phyloP scores from a whole-genome alignment of 495 filamentous ascomycete genomes.

The Aspergillus avenaceus region DNA sequence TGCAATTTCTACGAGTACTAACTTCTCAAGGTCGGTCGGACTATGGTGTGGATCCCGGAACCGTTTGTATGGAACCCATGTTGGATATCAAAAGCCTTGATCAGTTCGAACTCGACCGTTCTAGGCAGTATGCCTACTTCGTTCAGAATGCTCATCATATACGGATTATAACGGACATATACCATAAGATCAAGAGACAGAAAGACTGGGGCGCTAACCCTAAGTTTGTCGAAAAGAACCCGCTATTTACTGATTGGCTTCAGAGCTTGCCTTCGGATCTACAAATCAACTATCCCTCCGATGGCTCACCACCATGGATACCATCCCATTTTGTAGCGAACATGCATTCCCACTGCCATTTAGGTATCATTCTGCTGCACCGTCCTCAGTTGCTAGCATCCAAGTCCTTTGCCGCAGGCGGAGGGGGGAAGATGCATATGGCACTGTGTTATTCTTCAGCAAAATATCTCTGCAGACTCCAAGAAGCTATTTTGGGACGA shows the following conservation, averaged over 20 bases:
- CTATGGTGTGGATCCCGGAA: slow-evolving; percentile 67
- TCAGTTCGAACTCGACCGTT: slow-evolving; percentile 69
- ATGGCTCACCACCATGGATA: slow-evolving; percentile 80
- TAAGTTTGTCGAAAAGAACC: slow-evolving; percentile 73
- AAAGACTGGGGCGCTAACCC: slow-evolving; percentile 91
- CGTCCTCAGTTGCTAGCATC: slow-evolving; percentile 79
- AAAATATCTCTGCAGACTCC: slow-evolving; percentile 83
- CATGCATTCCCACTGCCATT: slow-evolving; percentile 87
- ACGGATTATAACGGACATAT: slow-evolving; percentile 68
- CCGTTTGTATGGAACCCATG: slow-evolving; percentile 71
- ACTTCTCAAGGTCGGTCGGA: slow-evolving; percentile 69
- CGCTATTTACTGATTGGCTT: slow-evolving; percentile 70
- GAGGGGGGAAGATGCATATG: slow-evolving; percentile 86
- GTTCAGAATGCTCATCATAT: slow-evolving; percentile 73
- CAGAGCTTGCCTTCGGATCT: slow-evolving; percentile 74
- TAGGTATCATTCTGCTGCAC: slow-evolving; percentile 83
- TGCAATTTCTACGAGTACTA: slow-evolving; percentile 11
- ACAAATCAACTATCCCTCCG: slow-evolving; percentile 69
- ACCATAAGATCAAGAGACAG: slow-evolving; percentile 72
- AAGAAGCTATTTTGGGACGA: slow-evolving; percentile 74
- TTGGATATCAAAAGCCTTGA: slow-evolving; percentile 63
- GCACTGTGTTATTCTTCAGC: slow-evolving; percentile 80
- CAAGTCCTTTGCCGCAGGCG: slow-evolving; percentile 66
- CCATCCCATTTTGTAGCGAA: slow-evolving; percentile 89
- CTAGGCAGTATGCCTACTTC: slow-evolving; percentile 79